Evolutionary conservation across 768 basidiomycete species (phyloP).

Genomic region (Mycena galopus): DNA sequence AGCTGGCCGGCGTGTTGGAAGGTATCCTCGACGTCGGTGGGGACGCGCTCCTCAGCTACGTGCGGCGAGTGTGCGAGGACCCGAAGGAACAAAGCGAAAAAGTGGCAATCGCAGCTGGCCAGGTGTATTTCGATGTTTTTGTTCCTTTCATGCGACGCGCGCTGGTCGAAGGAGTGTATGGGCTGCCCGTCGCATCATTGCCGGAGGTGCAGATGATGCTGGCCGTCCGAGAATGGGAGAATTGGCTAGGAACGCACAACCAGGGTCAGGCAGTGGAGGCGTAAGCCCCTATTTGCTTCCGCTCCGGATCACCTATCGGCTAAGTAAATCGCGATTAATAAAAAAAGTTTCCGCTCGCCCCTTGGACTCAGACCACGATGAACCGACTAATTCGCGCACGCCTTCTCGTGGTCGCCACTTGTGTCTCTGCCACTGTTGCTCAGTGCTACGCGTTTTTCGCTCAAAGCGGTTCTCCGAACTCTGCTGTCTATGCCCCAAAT

Average conservation of each 20-base stretch:
- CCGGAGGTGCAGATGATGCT: conserved; percentile 34
- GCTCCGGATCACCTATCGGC: neutral
- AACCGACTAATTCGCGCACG: conserved; percentile 20
- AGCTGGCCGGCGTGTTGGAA: conserved; percentile 67
- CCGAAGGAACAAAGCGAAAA: conserved; percentile 46
- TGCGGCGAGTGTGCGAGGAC: conserved; percentile 41
- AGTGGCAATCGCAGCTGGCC: conserved; percentile 61
- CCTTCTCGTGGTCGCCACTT: conserved; percentile 1
- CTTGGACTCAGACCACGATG: conserved; percentile 9
- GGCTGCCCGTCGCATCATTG: conserved; percentile 46
- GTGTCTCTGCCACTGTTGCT: neutral
- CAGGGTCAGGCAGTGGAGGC: neutral
- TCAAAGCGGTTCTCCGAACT: neutral
- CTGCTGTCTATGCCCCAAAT: conserved; percentile 24
- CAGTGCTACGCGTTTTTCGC: neutral
- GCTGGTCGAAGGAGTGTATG: conserved; percentile 82
- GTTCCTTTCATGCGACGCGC: conserved; percentile 81
- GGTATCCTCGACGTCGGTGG: conserved; percentile 61
- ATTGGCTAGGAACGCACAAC: conserved; percentile 29
- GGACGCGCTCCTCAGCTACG: conserved; percentile 61
- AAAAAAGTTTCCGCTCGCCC: neutral
- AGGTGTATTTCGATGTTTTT: conserved; percentile 71
- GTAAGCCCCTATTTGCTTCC: conserved; percentile 2
- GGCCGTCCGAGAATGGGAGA: conserved; percentile 53
- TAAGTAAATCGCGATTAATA: neutral